These are phyloP conservation scores for Plasmopara halstedii DNA, from an alignment of 352 stramenopile species.

Conservation along the genomic window DNA sequence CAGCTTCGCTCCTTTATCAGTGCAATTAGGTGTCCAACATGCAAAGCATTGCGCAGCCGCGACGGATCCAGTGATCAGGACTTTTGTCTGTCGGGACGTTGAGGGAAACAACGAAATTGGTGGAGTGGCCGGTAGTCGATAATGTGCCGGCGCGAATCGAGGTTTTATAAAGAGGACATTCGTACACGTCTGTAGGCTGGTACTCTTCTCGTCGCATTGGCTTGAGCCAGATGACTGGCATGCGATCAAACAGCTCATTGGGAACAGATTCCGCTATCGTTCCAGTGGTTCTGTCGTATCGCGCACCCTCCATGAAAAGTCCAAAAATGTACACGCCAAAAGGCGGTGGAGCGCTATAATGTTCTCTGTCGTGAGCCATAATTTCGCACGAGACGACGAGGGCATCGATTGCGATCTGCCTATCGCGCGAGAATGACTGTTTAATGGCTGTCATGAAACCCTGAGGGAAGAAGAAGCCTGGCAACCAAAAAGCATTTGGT, in stretches of 20 bases:
- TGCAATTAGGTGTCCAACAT: conserved; percentile 87
- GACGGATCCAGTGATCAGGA: conserved; percentile 89
- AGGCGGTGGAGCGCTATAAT: conserved; percentile 44
- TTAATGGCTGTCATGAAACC: conserved; percentile 94
- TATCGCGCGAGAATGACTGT: conserved; percentile 87
- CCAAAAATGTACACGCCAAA: conserved; percentile 93
- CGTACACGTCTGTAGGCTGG: conserved; percentile 72
- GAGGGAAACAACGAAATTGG: conserved; percentile 89
- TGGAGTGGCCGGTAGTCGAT: conserved; percentile 90
- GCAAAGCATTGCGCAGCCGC: conserved; percentile 90
- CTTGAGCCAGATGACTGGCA: conserved; percentile 91
- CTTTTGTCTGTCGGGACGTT: conserved; percentile 79
- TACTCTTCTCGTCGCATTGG: conserved; percentile 71
- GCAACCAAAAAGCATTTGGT: conserved; percentile 85
- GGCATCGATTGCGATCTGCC: conserved; percentile 89
- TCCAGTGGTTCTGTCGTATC: conserved; percentile 70
- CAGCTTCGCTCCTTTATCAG: not conserved
- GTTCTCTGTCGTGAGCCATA: conserved; percentile 62
- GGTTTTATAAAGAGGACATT: conserved; percentile 92
- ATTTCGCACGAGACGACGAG: conserved; percentile 83
- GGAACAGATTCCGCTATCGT: conserved; percentile 85
- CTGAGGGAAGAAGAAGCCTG: conserved; percentile 94
- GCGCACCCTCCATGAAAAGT: conserved; percentile 92
- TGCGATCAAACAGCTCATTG: conserved; percentile 85
- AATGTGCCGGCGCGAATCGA: conserved; percentile 86